Base-by-base conservation (phyloP, 129 eudicot genomes). In the Centella asiatica region DNA sequence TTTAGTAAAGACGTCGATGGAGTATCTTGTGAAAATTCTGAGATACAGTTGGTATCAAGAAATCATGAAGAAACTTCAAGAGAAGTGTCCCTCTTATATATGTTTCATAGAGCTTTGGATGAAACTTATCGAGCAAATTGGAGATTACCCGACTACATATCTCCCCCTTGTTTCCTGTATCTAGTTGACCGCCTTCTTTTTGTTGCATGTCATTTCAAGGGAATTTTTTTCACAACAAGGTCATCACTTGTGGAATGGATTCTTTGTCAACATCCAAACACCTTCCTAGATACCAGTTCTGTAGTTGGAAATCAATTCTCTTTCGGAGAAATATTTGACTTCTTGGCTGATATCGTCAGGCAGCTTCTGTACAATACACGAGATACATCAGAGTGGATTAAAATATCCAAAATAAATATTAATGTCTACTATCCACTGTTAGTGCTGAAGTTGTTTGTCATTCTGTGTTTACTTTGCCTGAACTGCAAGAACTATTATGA, bases 171-270 rank as follows among this genome's bases (percentile, higher is more conserved):
- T 78, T 85, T 85, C 70, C 39, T 85, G 49, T 64, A 85, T 69
- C 78, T 79, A 5, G 27, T 89, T 25, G 97, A 89, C 20, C 70
- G 74, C 44, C 76, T 89, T 62, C 27, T 82, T 67, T 27, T 80
- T 17, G 40, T 83, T 73, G 68, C 64, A 44, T 79, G 75, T 33
- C 53, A 69, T 27, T 44, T 70, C 0, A 19, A 57, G 0, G 70
- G 74, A 8, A 31, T 56, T 15, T 20, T 81, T 45, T 74, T 74
- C 67, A 77, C 86, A 0, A 64, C 85, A 57, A 77, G 70, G 68
- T 81, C 89, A 31, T 79, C 87, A 17, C 78, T 81, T 52, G 66
- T 85, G 5, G 94, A 78, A 63, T 79, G 81, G 80, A 31, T 84
- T 14, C 8, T 78, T 0, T 64, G 32, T 65, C 59, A 62, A 44